A percentile compares a stretch with the other conserved stretches of the same genome.
These are phyloP conservation scores for Trichoderma afroharzianum DNA, from an alignment of 2,329 filamentous ascomycete species.

Conservation along the genomic window DNA sequence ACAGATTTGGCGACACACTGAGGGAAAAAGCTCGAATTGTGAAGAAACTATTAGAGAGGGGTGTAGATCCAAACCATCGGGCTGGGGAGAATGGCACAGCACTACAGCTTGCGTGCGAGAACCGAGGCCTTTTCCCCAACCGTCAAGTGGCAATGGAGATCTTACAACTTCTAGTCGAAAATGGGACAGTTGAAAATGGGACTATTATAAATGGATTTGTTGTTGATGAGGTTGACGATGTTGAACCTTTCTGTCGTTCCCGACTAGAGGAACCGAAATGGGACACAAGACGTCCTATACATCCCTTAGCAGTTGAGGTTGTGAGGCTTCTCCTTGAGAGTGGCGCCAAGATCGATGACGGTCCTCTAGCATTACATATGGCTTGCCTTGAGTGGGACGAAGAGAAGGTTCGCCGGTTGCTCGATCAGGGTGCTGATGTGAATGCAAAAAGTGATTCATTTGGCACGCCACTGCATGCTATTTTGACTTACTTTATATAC, in stretches of 20 bases:
- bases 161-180: background rate
- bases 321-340: background rate
- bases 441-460: background rate
- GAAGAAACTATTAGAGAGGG: background rate
- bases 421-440: background rate
- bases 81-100: background rate
- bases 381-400: rapidly evolving
- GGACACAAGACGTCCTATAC: background rate
- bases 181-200: background rate
- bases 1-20: too few species aligned
- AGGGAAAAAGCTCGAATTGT: too few species aligned
- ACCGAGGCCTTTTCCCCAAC: background rate
- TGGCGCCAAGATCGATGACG: background rate
- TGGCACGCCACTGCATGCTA: background rate
- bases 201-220: background rate
- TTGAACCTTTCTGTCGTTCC: too few species aligned
- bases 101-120: background rate
- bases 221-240: background rate
- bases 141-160: background rate
- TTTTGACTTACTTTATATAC: background rate
- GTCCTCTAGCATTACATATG: background rate
- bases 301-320: background rate
- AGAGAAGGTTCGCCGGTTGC: background rate
- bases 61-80: background rate
- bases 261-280: too few species aligned